Conservation (phyloP, 441 rosid genomes). For the Dalechampia spathulata region DNA sequence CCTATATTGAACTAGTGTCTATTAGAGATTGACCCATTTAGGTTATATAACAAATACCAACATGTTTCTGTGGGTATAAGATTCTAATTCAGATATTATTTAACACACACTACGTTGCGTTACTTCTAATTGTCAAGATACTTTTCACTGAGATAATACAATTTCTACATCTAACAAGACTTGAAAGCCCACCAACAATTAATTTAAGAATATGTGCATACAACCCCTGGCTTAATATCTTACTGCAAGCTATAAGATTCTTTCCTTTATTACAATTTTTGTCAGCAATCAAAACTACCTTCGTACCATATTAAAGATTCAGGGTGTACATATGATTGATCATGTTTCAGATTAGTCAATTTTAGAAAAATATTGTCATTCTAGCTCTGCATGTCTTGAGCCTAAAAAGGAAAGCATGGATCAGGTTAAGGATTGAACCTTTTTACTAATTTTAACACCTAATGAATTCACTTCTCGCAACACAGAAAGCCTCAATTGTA, state of each 20-base stretch:
- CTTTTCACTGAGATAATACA: not conserved
- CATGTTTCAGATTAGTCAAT: too few species aligned
- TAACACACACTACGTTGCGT: too few species aligned
- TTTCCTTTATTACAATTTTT: too few species aligned
- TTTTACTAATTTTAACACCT: conserved; percentile 88
- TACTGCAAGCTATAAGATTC: too few species aligned
- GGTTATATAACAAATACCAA: not conserved
- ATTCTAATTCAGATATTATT: not conserved
- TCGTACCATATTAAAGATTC: too few species aligned
- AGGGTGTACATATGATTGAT: too few species aligned
- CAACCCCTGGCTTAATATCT: not conserved
- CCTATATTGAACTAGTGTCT: not conserved
- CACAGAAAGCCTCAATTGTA: conserved; percentile 76
- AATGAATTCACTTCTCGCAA: conserved; percentile 55
- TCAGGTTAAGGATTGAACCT: conserved; percentile 36
- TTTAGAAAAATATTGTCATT: too few species aligned
- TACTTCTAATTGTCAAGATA: not conserved
- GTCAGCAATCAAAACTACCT: too few species aligned
- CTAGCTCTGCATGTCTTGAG: conserved; percentile 9
- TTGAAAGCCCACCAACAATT: too few species aligned
- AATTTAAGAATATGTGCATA: not conserved
- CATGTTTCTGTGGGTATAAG: not conserved
- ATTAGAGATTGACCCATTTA: not conserved
- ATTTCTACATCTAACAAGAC: not conserved
- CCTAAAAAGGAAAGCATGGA: conserved; percentile 15